Percentiles rank a stretch among this genome's conserved stretches.
These are phyloP conservation scores for Aspergillus sp. DNA, from an alignment of 2,329 filamentous ascomycete genomes.

Conservation along the genomic window DNA sequence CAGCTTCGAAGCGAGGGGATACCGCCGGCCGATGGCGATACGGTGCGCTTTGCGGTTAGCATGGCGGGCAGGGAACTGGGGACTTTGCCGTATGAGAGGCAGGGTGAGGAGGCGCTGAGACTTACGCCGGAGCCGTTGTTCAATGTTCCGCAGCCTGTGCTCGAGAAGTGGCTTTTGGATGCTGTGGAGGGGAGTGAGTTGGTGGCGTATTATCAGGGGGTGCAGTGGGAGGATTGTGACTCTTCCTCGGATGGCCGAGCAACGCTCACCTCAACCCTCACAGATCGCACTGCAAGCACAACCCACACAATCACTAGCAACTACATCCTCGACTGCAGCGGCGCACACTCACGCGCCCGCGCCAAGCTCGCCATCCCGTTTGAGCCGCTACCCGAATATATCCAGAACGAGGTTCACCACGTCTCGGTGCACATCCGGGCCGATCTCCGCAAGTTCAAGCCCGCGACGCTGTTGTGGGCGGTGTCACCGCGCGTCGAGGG, in stretches of 20 bases:
- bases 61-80: not conserved
- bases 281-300: not conserved
- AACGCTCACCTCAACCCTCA: not conserved
- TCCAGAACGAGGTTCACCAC: not conserved
- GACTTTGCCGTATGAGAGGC: not conserved
- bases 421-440: not conserved
- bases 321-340: slow-evolving; percentile 4
- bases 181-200: not conserved
- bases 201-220: not conserved
- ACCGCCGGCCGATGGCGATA: not conserved
- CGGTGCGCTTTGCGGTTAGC: not conserved
- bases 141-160: slow-evolving; percentile 1
- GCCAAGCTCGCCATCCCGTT: not conserved
- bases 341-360: not conserved
- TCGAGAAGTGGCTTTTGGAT: slow-evolving; percentile 1
- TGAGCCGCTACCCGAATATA: not conserved
- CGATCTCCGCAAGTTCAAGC: not conserved
- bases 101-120: not conserved
- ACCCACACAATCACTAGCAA: not conserved
- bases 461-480: not conserved
- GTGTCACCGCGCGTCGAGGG: not conserved
- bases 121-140: slow-evolving; percentile 4
- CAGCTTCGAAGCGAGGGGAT: not conserved
- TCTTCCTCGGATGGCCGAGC: too few relatives aligned
- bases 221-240: not conserved